These are phyloP conservation scores for Porcisia deanei DNA, from an alignment of 208 protist species.

Conservation along the genomic window DNA sequence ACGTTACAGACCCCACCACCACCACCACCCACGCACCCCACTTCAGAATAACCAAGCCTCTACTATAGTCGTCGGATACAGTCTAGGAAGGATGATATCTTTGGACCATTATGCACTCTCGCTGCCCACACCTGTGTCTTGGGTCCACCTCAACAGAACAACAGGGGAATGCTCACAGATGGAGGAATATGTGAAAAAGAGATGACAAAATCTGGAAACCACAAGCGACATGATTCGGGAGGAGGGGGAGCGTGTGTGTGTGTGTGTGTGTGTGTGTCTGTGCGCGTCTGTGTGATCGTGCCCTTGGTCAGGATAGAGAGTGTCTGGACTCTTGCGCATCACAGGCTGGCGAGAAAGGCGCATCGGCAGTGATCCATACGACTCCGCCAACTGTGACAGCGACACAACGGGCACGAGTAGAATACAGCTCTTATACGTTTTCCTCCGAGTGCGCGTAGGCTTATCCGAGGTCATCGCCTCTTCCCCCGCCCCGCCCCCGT, in stretches of 20 bases:
- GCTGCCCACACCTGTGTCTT: neutral
- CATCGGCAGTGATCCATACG: neutral
- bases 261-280: too few relatives aligned
- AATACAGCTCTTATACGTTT: neutral
- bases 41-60: neutral
- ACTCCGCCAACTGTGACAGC: neutral
- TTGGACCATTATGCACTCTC: neutral
- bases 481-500: neutral
- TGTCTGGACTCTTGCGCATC: neutral
- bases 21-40: too few relatives aligned
- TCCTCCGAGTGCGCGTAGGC: too few relatives aligned
- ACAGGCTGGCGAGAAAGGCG: neutral
- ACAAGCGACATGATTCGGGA: neutral
- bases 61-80: neutral
- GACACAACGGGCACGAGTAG: neutral
- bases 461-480: neutral
- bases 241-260: too few relatives aligned
- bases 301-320: neutral
- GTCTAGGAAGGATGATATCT: neutral
- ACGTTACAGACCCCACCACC: too few relatives aligned
- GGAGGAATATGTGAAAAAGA: neutral
- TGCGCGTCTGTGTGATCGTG: neutral
- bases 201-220: neutral
- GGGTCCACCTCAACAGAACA: neutral
- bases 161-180: neutral